These are phyloP conservation scores for Pestalotiopsis sp. DNA, from an alignment of 2,329 filamentous ascomycete species.

Conservation along the genomic window DNA sequence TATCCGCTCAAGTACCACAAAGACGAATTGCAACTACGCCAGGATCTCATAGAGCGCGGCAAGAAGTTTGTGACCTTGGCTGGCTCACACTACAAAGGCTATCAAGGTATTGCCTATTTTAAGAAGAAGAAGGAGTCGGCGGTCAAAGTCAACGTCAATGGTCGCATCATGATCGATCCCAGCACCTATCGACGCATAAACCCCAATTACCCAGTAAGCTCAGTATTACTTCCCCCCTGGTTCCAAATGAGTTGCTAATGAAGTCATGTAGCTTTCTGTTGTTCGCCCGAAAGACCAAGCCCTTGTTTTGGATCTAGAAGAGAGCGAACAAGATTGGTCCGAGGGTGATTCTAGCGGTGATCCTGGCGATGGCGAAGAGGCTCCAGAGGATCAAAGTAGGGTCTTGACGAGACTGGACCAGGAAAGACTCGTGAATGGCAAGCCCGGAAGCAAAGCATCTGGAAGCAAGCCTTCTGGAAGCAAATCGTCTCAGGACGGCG, in stretches of 20 bases:
- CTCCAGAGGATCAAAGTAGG: conserved; percentile 38
- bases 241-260: neutral
- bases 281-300: conserved; percentile 75
- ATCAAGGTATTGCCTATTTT: conserved; percentile 83
- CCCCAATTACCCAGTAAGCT: conserved; percentile 69
- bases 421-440: conserved; percentile 39
- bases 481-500: conserved; percentile 23
- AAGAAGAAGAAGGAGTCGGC: conserved; percentile 73
- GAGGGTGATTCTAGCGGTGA: conserved; percentile 42
- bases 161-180: conserved; percentile 86
- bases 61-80: conserved; percentile 82
- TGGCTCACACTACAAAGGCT: conserved; percentile 81
- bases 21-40: conserved; percentile 65
- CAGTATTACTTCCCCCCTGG: neutral
- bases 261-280: conserved; percentile 54
- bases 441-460: conserved; percentile 18
- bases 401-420: conserved; percentile 57
- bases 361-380: conserved; percentile 2
- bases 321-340: conserved; percentile 44
- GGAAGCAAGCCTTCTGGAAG: conserved; percentile 19
- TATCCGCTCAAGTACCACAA: conserved; percentile 84
- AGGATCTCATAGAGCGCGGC: conserved; percentile 75
- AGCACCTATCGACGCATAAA: conserved; percentile 82
- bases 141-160: conserved; percentile 82
- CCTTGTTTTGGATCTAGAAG: conserved; percentile 52